Base-by-base conservation (phyloP, 148 eudicot species). In the Diospyros lotus region DNA sequence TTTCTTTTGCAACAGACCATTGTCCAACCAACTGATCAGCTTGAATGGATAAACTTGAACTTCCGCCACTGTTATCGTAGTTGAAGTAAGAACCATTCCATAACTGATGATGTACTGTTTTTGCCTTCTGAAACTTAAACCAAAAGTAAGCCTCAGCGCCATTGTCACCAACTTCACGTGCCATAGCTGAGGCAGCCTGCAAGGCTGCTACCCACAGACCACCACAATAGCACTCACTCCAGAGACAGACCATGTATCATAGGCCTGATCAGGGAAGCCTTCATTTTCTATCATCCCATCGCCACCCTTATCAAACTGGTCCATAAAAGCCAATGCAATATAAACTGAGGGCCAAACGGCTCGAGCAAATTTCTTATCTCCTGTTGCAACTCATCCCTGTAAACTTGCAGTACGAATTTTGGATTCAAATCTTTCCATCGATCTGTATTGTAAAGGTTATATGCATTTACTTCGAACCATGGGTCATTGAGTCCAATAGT, bases 391-490 rank as follows among this genome's bases (percentile, higher is more conserved):
- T 9, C 67, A 73, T 86, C 88, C 51, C 88, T 75, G 71, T 86
- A 83, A 43, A 83, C 82, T 74, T 86, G 88, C 58, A 86, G 88
- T 61, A 83, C 88, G 68, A 82, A 86, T 76, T 86, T 86, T 44
- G 88, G 82, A 64, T 86, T 86, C 45, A 86, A 86, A 76, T 86
- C 88, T 79, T 86, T 86, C 86, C 86, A 83, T 61, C 84, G 71
- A 74, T 83, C 86, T 39, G 88, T 83, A 80, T 86, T 80, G 64
- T 75, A 74, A 44, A 86, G 58, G 69, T 79, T 83, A 84, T 86
- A 89, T 58, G 82, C 79, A 73, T 92, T 92, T 41, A 88, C 88
- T 84, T 92, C 90, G 79, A 92, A 92, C 97, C 97, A 92, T 64
- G 97, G 97, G 76, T 92, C 91, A 76, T 80, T 72, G 81, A 92